Conservation (phyloP, 441 rosid genomes). For the Pelargonium cotyledonis region DNA sequence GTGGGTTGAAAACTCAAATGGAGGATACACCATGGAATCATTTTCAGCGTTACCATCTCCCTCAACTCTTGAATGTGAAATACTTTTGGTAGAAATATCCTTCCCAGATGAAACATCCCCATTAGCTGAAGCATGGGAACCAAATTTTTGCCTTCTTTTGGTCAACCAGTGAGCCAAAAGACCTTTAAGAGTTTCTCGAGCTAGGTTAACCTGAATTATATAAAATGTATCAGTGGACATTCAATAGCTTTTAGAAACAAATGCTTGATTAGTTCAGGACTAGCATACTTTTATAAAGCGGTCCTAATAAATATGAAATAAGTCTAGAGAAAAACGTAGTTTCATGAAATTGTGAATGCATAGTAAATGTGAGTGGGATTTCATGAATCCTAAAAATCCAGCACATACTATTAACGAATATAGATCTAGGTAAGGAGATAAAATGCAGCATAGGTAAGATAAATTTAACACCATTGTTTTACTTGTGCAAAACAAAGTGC, state of each 20-base stretch:
- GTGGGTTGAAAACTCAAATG: conserved; percentile 71
- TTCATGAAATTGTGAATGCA: neutral
- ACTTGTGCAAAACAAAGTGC: neutral
- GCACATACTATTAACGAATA: neutral
- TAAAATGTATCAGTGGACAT: neutral
- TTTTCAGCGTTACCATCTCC: conserved; percentile 63
- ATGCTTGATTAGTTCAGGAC: neutral
- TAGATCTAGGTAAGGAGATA: neutral
- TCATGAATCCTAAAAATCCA: neutral
- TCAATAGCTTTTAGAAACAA: neutral
- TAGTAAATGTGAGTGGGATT: neutral
- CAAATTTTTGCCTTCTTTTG: conserved; percentile 65
- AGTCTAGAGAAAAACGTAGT: neutral
- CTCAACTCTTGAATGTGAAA: conserved; percentile 54
- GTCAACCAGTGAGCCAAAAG: conserved; percentile 83
- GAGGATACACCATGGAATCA: conserved; percentile 78
- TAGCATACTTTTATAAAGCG: neutral
- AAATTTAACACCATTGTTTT: neutral
- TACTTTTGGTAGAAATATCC: conserved; percentile 48
- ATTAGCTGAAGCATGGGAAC: conserved; percentile 56
- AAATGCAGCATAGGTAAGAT: neutral
- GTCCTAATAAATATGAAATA: neutral
- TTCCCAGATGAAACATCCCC: conserved; percentile 63
- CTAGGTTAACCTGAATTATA: conserved; percentile 68
- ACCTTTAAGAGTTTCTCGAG: conserved; percentile 96